phyloP scores from a whole-genome alignment of 75 land plant genomes.

The Cryptomeria japonica region DNA sequence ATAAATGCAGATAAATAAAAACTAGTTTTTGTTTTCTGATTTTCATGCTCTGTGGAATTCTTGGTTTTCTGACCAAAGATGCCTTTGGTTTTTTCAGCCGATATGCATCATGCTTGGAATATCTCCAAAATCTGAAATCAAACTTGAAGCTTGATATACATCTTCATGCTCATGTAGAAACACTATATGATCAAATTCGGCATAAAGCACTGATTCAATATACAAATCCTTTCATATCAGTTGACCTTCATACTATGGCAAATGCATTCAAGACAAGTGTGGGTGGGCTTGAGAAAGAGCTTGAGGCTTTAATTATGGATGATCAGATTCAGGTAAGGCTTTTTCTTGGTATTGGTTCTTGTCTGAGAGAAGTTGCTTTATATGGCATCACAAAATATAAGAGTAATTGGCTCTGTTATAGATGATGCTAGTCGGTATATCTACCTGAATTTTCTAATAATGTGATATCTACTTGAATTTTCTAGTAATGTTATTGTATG shows the following conservation, averaged over 20 bases:
- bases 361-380: background rate
- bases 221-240: conserved; percentile 95
- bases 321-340: conserved; percentile 84
- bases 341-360: conserved; percentile 1
- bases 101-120: conserved; percentile 92
- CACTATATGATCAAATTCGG: conserved; percentile 81
- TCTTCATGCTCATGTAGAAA: conserved; percentile 91
- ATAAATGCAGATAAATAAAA: no score
- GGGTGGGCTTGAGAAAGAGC: conserved; percentile 86
- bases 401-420: background rate
- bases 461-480: background rate
- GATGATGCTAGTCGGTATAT: background rate
- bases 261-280: conserved; percentile 91
- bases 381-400: background rate
- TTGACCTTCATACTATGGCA: conserved; percentile 93
- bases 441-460: background rate
- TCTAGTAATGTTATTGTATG: background rate
- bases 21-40: background rate
- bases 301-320: conserved; percentile 90
- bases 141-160: conserved; percentile 90
- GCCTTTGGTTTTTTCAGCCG: conserved; percentile 54
- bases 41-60: background rate
- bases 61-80: background rate
- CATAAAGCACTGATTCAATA: conserved; percentile 98
- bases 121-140: conserved; percentile 84